Evolutionary conservation across 2,329 filamentous ascomycete genomes (phyloP), one percentile per base, ranked within the genome.

Genomic region (Xylaria sp.): DNA sequence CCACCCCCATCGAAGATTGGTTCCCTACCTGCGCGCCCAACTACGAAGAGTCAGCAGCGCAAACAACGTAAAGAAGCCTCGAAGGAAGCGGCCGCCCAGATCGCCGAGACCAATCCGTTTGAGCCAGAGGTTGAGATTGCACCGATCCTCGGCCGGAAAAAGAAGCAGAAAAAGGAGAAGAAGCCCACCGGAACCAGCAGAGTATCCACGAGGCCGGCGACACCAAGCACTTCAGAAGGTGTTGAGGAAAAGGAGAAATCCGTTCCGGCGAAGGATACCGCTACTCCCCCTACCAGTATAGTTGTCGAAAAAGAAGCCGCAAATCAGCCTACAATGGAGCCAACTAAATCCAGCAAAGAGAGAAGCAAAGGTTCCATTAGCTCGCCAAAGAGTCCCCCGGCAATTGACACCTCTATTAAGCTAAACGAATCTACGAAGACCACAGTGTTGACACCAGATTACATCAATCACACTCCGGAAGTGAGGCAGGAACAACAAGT

Each of bases 111-210:
- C 0, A 75, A 86, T 71, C 83, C 84, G 58, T 75, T 81, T 15
- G 89, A 90, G 67, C 79, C 84, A 13, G 83, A 87, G 60, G 81
- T 82, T 17, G 86, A 88, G 71, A 86, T 88, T 72, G 93, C 89
- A 7, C 93, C 93, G 0, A 91, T 97, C 48, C 79, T 93, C 58
- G 92, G 92, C 40, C 88, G 93, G 61, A 94, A 94, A 84, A 95
- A 93, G 84, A 96, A 95, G 81, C 88, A 92, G 78, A 94, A 92
- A 84, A 95, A 93, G 80, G 89, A 91, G 74, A 90, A 88, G 74
- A 78, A 75, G 74, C 68, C 75, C 1, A 81, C 80, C 74, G 76
- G 74, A 38, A 59, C 72, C 23, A 76, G 72, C 54, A 70, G 73
- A 31, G 63, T 69, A 42, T 70, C 73, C 31, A 78, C 73, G 38